phyloP scores from a whole-genome alignment of 106 monocot species.

The Allium cepa region DNA sequence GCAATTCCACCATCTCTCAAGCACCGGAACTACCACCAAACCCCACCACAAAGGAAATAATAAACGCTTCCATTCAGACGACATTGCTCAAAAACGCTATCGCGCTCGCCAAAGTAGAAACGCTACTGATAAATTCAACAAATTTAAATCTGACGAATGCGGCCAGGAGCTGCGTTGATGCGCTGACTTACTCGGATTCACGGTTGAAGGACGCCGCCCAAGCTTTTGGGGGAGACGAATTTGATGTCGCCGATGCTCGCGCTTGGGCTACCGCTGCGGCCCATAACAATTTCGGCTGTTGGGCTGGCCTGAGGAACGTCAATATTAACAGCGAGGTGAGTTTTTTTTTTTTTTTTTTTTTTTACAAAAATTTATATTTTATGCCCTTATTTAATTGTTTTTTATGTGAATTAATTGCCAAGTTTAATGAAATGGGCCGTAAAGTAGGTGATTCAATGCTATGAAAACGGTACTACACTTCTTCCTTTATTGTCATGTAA shows the following conservation, averaged over 20 bases:
- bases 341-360: background rate
- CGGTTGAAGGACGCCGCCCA: background rate
- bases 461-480: no score
- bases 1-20: background rate
- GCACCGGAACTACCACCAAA: background rate
- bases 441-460: no score
- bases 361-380: background rate
- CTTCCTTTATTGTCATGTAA: no score
- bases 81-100: background rate
- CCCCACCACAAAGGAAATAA: background rate
- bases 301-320: background rate
- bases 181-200: background rate
- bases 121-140: background rate
- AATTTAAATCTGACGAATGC: background rate
- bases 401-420: no score
- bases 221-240: background rate
- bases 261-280: constrained; percentile 1
- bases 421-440: no score
- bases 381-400: no score
- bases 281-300: background rate
- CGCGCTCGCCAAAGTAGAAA: background rate
- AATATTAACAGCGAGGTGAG: background rate
- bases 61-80: background rate
- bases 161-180: background rate
- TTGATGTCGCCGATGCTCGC: background rate